Base-by-base conservation (phyloP, 495 filamentous ascomycete genomes). In the Aspergillus haitiensis region DNA sequence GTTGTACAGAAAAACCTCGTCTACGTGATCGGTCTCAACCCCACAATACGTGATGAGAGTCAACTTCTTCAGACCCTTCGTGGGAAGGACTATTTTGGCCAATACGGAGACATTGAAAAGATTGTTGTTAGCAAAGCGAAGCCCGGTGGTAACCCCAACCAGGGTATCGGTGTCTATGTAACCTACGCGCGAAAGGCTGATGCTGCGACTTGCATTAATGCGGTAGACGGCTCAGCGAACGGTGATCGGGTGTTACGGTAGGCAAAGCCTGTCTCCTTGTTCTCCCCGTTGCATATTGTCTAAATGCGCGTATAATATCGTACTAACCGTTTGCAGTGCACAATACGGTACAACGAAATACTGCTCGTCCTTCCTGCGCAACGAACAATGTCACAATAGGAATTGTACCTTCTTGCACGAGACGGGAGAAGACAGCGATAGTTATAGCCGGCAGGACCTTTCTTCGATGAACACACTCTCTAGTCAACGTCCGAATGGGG, bases 281-380 rank as follows among this genome's bases (percentile, higher is more conserved):
- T 3, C 15, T 18, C 11, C 11, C 39, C 35, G 12, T 10, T 35
- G 21, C 7, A 35, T 11, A 2, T 35, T 9, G n/a, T 9, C 18
- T 13, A 16, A 6, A 27, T 27, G 21, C 21, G 21, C 15, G 9
- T 10, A 15, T 16, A 9, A 5, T 6, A 5, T 21, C 10, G 15
- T 42, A 34, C 67, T 81, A 59, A 80, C 61, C 34, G 11, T 6
- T 52, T 27, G 27, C 52, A 88, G 93, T 67, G 95, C 95, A 6
- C 95, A 98, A 72, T 90, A 95, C 55, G 95, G 95, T 18, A 99
- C 95, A 7, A 99, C 95, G 3, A 99, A 99, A 72, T 99, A 99
- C 70, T 99, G 94, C 74, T 98, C 94, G 1, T 94, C 94, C 8
- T 99, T 93, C 79, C 81, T 99, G 27, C 86, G 95, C 18, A 89